Conservation (phyloP, 2,329 filamentous ascomycete species). For the Parastagonospora avenae region DNA sequence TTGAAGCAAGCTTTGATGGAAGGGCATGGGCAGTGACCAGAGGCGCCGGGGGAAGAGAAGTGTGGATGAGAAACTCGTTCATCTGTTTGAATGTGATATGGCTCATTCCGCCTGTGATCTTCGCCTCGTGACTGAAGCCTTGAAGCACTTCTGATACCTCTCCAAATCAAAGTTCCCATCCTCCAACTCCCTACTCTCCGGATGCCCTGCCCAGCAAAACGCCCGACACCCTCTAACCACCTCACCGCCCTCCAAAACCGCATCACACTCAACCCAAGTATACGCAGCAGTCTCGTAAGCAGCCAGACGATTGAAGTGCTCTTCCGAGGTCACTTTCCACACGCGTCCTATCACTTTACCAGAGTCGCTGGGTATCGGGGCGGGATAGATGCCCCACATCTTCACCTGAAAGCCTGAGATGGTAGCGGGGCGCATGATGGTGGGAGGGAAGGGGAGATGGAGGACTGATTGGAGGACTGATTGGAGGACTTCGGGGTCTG, state of each 20-base stretch:
- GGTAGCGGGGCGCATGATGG: conserved; percentile 17
- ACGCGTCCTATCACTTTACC: conserved; percentile 15
- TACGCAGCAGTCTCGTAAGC: conserved; percentile 30
- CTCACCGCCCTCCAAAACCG: conserved; percentile 13
- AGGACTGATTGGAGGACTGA: conserved; percentile 33
- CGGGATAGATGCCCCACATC: conserved; percentile 44
- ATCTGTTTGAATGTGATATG: no score
- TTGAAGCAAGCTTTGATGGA: no score
- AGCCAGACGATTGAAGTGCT: conserved; percentile 19
- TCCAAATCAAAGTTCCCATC: conserved; percentile 29
- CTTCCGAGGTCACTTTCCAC: conserved; percentile 16
- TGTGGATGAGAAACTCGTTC: no score
- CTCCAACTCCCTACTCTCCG: conserved; percentile 27
- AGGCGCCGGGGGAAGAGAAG: no score
- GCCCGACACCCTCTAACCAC: conserved; percentile 13
- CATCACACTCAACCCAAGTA: conserved; percentile 19
- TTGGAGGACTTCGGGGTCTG: conserved; percentile 38
- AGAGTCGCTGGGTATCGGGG: conserved; percentile 14
- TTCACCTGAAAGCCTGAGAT: conserved; percentile 33
- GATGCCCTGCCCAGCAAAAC: conserved; percentile 28
- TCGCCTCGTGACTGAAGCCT: conserved; percentile 15
- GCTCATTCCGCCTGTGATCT: neutral
- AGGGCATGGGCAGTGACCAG: no score
- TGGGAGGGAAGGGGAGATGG: conserved; percentile 23
- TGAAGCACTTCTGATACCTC: conserved; percentile 30